These are phyloP conservation scores for Trichoderma simmonsii DNA, from an alignment of 2,329 filamentous ascomycete species.

Conservation along the genomic window DNA sequence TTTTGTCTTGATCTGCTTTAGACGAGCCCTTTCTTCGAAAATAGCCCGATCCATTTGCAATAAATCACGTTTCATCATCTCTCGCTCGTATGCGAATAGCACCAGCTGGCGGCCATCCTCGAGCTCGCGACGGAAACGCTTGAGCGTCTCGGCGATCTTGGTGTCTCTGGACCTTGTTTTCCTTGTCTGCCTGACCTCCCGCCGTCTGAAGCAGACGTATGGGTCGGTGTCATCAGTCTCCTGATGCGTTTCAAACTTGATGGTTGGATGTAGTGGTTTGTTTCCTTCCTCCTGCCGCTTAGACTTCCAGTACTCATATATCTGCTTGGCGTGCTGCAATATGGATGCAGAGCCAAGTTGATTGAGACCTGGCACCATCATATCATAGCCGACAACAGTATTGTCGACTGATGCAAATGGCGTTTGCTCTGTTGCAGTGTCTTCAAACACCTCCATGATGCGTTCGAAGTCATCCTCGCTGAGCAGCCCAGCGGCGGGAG, in stretches of 20 bases:
- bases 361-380: slow-evolving; percentile 67
- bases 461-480: slow-evolving; percentile 91
- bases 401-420: slow-evolving; percentile 90
- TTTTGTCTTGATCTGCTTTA: slow-evolving; percentile 86
- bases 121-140: slow-evolving; percentile 83
- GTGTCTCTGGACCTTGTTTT: slow-evolving; percentile 94
- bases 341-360: slow-evolving; percentile 49
- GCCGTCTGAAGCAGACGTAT: slow-evolving; percentile 95
- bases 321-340: slow-evolving; percentile 63
- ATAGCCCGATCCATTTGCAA: slow-evolving; percentile 71
- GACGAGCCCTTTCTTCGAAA: slow-evolving; percentile 75
- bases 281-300: slow-evolving; percentile 66
- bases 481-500: slow-evolving; percentile 60
- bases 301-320: slow-evolving; percentile 88
- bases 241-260: slow-evolving; percentile 93
- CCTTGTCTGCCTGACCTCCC: slow-evolving; percentile 88
- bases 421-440: slow-evolving; percentile 76
- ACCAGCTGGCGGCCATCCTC: slow-evolving; percentile 84
- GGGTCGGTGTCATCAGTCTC: slow-evolving; percentile 95
- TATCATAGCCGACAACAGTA: slow-evolving; percentile 72
- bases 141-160: slow-evolving; percentile 91
- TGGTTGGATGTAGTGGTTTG: slow-evolving; percentile 67
- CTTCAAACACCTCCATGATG: slow-evolving; percentile 93
- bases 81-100: slow-evolving; percentile 72
- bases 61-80: slow-evolving; percentile 73